Evolutionary conservation across 2,329 filamentous ascomycete species (phyloP).

Genomic region (Diplodia mutila): DNA sequence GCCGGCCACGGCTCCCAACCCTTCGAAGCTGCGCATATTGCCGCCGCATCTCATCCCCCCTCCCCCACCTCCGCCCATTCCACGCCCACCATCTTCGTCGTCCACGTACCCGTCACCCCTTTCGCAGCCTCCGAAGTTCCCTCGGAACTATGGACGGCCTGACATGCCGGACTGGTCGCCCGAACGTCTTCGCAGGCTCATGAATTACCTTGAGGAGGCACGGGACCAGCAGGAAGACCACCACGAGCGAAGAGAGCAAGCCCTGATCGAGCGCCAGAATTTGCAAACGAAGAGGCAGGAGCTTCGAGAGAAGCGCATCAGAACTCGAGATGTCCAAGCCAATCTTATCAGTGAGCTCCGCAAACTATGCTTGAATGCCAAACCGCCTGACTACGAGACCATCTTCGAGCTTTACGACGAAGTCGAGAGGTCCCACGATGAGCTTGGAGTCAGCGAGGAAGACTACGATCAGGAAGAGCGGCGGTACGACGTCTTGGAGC

Average conservation of each 20-base stretch:
- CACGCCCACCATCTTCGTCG: not conserved
- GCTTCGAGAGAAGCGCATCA: not conserved
- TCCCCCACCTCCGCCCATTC: not conserved
- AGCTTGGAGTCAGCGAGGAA: not conserved
- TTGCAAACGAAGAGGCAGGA: not conserved
- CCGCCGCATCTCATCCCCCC: not conserved
- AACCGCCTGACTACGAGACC: not conserved
- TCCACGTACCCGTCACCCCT: not conserved
- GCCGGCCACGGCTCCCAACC: not conserved
- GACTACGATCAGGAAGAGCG: conserved; percentile 1
- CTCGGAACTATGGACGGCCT: not conserved
- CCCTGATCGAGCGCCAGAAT: not conserved
- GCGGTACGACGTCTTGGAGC: not conserved
- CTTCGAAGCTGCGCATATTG: not conserved
- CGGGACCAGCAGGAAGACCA: not conserved
- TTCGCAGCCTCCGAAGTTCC: not conserved
- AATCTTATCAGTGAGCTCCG: not conserved
- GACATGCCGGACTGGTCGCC: not conserved
- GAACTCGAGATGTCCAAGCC: not conserved
- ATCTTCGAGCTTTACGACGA: not conserved
- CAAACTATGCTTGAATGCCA: conserved; percentile 3
- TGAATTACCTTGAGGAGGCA: not conserved
- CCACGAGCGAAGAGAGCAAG: not conserved
- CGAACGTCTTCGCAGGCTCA: not conserved
- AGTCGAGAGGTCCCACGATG: not conserved